These are phyloP conservation scores for Tarenaya hassleriana DNA, from an alignment of 345 rosid species.

Conservation along the genomic window DNA sequence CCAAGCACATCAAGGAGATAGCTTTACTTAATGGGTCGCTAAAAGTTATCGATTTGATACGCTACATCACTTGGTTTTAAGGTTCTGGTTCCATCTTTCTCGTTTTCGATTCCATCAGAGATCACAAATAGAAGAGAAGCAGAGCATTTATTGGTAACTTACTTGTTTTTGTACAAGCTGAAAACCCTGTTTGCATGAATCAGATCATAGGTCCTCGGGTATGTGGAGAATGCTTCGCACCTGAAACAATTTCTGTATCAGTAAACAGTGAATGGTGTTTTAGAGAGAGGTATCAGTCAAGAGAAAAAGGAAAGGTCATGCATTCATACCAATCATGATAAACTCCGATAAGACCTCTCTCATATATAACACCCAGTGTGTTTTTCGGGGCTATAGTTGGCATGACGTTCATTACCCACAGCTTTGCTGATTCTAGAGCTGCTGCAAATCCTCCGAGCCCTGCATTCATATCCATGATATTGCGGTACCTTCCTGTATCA, in stretches of 20 bases:
- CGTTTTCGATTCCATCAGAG: no score
- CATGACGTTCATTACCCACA: slow-evolving; percentile 72
- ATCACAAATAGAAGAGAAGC: no score
- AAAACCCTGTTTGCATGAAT: slow-evolving; percentile 55
- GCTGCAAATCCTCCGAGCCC: slow-evolving; percentile 69
- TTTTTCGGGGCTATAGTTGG: slow-evolving; percentile 58
- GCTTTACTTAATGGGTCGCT: neutral
- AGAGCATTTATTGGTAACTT: no score
- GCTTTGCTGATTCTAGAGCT: slow-evolving; percentile 52
- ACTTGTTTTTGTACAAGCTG: slow-evolving; percentile 57
- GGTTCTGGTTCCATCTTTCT: no score
- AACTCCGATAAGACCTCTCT: slow-evolving; percentile 70
- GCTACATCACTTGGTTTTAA: no score
- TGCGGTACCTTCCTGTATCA: slow-evolving; percentile 55
- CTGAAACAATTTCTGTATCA: slow-evolving; percentile 19
- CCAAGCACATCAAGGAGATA: neutral
- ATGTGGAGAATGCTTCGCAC: slow-evolving; percentile 77
- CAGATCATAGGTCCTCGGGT: slow-evolving; percentile 71
- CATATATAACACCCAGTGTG: slow-evolving; percentile 50
- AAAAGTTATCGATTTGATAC: no score
- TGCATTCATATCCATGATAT: slow-evolving; percentile 75
- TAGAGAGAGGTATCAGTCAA: slow-evolving; percentile 9
- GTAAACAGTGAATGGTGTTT: slow-evolving; percentile 41
- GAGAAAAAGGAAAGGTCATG: slow-evolving; percentile 8
- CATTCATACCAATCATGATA: slow-evolving; percentile 67